These are phyloP conservation scores for Nicotiana sylvestris DNA, from an alignment of 257 asterid genomes.

Conservation along the genomic window DNA sequence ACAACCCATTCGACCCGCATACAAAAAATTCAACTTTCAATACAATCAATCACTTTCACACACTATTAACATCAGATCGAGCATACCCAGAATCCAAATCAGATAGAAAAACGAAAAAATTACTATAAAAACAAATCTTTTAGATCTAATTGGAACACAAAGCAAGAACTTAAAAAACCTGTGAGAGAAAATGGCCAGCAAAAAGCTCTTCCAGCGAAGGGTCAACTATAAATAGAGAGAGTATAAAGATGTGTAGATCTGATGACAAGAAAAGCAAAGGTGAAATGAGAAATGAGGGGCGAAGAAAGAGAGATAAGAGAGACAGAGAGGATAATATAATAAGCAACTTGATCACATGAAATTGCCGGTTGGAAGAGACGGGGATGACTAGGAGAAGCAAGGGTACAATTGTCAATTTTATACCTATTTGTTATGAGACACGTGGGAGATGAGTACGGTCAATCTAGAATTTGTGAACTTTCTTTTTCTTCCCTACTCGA, in stretches of 20 bases:
- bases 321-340: constrained; percentile 14
- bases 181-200: background rate
- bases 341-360: constrained; percentile 50
- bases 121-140: constrained; percentile 1
- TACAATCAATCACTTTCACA: background rate
- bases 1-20: background rate
- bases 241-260: constrained; percentile 13
- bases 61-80: constrained; percentile 19
- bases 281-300: constrained; percentile 25
- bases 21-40: background rate
- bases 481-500: background rate
- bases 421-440: constrained; percentile 17
- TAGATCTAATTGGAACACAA: background rate
- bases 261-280: constrained; percentile 22
- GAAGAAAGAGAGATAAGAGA: background rate
- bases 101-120: background rate
- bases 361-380: constrained; percentile 57
- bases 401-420: constrained; percentile 37
- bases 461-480: constrained; percentile 29
- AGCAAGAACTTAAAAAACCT: background rate
- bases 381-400: constrained; percentile 67
- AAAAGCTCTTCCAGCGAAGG: background rate
- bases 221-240: background rate
- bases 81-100: constrained; percentile 13
- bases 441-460: constrained; percentile 37